Conservation (phyloP, 2,329 filamentous ascomycete genomes). For the Madurella fahalii region DNA sequence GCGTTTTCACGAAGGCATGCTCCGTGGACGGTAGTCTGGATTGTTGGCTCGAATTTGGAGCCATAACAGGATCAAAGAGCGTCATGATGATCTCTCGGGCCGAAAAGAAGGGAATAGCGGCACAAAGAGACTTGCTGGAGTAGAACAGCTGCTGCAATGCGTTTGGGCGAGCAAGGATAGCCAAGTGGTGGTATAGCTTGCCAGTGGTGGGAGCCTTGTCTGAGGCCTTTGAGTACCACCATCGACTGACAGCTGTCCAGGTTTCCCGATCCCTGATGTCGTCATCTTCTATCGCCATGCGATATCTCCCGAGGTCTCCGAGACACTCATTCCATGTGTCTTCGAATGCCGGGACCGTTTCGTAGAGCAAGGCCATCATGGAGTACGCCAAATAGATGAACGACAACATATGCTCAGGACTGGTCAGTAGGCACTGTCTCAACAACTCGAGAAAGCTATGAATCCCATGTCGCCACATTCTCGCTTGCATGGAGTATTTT, state of each 20-base stretch:
- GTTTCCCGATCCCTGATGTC: slow-evolving; percentile 70
- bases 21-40: slow-evolving; percentile 46
- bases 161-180: slow-evolving; percentile 69
- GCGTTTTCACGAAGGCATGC: slow-evolving; percentile 57
- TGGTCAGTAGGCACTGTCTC: slow-evolving; percentile 67
- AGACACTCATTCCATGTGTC: slow-evolving; percentile 94
- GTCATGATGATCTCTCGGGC: slow-evolving; percentile 67
- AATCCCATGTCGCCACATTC: slow-evolving; percentile 94
- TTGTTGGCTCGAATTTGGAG: slow-evolving; percentile 27
- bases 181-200: slow-evolving; percentile 82
- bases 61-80: slow-evolving; percentile 58
- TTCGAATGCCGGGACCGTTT: slow-evolving; percentile 77
- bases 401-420: slow-evolving; percentile 81
- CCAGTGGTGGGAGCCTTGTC: slow-evolving; percentile 73
- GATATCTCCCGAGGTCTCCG: slow-evolving; percentile 73
- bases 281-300: slow-evolving; percentile 88
- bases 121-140: slow-evolving; percentile 67
- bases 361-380: slow-evolving; percentile 82
- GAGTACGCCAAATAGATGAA: slow-evolving; percentile 89
- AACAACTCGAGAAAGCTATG: slow-evolving; percentile 78
- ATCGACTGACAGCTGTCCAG: slow-evolving; percentile 74
- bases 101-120: slow-evolving; percentile 61
- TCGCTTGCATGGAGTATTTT: slow-evolving; percentile 85
- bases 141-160: slow-evolving; percentile 67
- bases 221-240: slow-evolving; percentile 82